These are phyloP conservation scores for Raffaelea albimanens DNA, from an alignment of 2,329 filamentous ascomycete genomes.

Conservation along the genomic window DNA sequence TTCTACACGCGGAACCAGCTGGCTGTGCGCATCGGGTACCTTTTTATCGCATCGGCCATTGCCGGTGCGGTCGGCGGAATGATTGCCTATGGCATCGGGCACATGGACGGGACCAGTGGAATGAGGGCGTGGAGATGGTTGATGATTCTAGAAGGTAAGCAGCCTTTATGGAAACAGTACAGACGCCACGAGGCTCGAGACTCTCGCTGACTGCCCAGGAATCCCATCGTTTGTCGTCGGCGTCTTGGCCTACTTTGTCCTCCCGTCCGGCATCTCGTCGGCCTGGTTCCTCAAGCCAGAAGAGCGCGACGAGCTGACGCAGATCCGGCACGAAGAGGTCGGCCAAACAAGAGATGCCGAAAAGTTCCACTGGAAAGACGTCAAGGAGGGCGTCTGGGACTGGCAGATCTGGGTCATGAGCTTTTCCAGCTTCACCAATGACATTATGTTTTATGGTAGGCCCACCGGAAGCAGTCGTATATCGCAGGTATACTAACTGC, in stretches of 20 bases:
- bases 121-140: slow-evolving; percentile 55
- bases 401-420: slow-evolving; percentile 69
- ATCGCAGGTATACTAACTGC: neutral
- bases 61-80: slow-evolving; percentile 70
- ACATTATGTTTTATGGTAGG: slow-evolving; percentile 62
- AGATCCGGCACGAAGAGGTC: slow-evolving; percentile 58
- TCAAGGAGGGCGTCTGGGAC: slow-evolving; percentile 57
- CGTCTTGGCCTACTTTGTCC: slow-evolving; percentile 55
- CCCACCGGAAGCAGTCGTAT: slow-evolving; percentile 26
- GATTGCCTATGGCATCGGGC: slow-evolving; percentile 58
- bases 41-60: slow-evolving; percentile 74
- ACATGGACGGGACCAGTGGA: slow-evolving; percentile 58
- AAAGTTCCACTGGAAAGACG: slow-evolving; percentile 48
- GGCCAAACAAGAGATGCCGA: slow-evolving; percentile 35
- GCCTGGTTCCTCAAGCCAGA: slow-evolving; percentile 63
- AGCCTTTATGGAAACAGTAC: no score
- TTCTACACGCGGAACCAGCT: slow-evolving; percentile 51
- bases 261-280: slow-evolving; percentile 74
- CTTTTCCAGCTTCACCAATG: slow-evolving; percentile 59
- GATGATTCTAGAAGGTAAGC: slow-evolving; percentile 33
- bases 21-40: slow-evolving; percentile 54
- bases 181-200: no score
- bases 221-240: slow-evolving; percentile 49
- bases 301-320: slow-evolving; percentile 63
- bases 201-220: slow-evolving; percentile 34